Evolutionary conservation across 1,284 basidiomycete genomes (phyloP), one percentile per base, ranked within the genome.

Genomic region (Tetrapyrgos nigripes): DNA sequence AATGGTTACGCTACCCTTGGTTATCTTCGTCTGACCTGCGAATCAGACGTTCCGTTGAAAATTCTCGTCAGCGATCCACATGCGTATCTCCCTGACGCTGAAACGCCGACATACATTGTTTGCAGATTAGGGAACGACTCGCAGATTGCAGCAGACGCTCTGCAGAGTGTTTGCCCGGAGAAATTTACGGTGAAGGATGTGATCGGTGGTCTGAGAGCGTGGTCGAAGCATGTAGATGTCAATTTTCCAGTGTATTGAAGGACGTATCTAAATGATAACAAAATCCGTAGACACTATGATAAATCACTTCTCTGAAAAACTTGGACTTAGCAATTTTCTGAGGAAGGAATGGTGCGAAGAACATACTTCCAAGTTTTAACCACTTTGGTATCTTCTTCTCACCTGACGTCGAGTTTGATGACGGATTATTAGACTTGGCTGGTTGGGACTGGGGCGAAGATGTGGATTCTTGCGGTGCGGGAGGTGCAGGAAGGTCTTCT

Each of bases 91-190:
- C 68, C 76, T 9, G 62, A 69, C 47, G 43, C 58, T 31, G 59
- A 63, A 8, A 68, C 64, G 19, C 61, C 80, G 35, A 70, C 85
- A 57, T 81, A 86, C 58, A 78, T 98, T 24, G 73, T 98, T 33
- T 98, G 96, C 73, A 83, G 94, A 23, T 79, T 95, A 21, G 96
- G 97, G 1, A 98, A 98, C 70, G 97, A 98, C 72, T 97, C 95
- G 0, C 91, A 94, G 68, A 81, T 95, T 37, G 96, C 94, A 28
- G 93, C 89, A 0, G 79, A 86, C 19, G 86, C 87, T 1, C 69
- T 97, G 31, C 79, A 82, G 65, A 74, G 66, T 24, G 63, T 68
- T 19, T 63, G 66, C 35, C 57, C 72, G 3, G 65, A 63, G 3
- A 60, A 53, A n/a, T 59, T 73, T n/a, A 68, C 76, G 21, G 74